Base-by-base conservation (phyloP, 345 rosid genomes). In the Dimocarpus longan region DNA sequence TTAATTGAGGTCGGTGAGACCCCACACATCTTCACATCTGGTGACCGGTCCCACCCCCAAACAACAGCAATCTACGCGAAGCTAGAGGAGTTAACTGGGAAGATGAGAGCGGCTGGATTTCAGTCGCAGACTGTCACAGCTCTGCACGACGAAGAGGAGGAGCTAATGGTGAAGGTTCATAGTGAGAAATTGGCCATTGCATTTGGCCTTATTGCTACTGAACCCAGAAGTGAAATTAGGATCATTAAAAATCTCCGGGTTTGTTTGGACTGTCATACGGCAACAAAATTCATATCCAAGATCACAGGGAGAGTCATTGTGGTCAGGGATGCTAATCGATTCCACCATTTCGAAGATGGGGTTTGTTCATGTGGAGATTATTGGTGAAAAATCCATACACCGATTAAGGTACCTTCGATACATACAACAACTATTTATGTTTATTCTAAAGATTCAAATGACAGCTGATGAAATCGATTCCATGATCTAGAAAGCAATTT, bases 121-220 rank as follows among this genome's bases (percentile, higher is more conserved):
- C 85, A 85, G 80, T 78, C 95, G 39, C 91, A 89, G 79, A 92
- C 93, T 1, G 75, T 80, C 63, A 70, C 89, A 39, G 90, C 93
- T 68, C 84, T 91, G 84, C 97, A 91, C 71, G 97, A 93, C 56
- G 93, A 92, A 74, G 97, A 93, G 82, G 98, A 92, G 76, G 97
- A 90, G 80, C 80, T 85, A 28, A 84, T 89, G 87, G 82, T 91
- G 84, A 90, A 90, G 75, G 87, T 90, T 76, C 98, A 93, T 66
- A 92, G 98, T 72, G 98, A 93, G 86, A 91, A 90, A 83, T 78
- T 93, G 75, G 97, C 95, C 42, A 92, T 92, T 88, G 95, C 92
- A 66, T 93, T 88, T 83, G 97, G 95, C 78, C 92, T 93, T 65
- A 86, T 93, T 40, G 82, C 84, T 67, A 90, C 90, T 67, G 92